These are phyloP conservation scores for Alternaria arbusti DNA, from an alignment of 2,329 filamentous ascomycete species.

Conservation along the genomic window DNA sequence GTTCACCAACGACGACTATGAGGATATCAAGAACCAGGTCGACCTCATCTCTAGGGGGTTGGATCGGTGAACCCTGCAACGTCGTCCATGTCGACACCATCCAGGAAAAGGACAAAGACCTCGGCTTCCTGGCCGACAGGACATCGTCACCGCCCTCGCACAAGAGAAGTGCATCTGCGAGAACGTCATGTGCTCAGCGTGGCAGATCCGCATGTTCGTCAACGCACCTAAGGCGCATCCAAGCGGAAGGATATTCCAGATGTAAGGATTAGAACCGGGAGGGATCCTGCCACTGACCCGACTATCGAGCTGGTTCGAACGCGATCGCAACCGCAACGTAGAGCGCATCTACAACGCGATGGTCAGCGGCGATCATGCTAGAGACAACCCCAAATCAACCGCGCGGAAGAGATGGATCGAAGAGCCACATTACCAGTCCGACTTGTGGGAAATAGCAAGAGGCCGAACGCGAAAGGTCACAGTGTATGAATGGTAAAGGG, in stretches of 20 bases:
- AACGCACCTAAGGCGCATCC: slow-evolving; percentile 44
- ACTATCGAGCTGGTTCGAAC: slow-evolving; percentile 29
- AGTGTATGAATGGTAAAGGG: not conserved
- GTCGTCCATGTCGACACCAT: not conserved
- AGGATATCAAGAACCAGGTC: too few relatives aligned
- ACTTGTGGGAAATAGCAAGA: slow-evolving; percentile 44
- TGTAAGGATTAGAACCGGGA: slow-evolving; percentile 43
- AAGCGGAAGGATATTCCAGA: slow-evolving; percentile 9
- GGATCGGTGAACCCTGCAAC: too few relatives aligned
- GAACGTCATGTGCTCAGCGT: slow-evolving; percentile 45
- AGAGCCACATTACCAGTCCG: slow-evolving; percentile 34
- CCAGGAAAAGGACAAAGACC: slow-evolving; percentile 38
- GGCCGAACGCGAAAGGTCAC: slow-evolving; percentile 29
- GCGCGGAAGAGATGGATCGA: slow-evolving; percentile 45
- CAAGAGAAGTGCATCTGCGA: slow-evolving; percentile 48
- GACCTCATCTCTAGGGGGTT: too few relatives aligned
- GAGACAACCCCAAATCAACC: slow-evolving; percentile 39
- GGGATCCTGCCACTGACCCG: slow-evolving; percentile 25
- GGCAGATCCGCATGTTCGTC: slow-evolving; percentile 47
- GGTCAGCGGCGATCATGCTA: slow-evolving; percentile 36
- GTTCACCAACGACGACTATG: too few relatives aligned
- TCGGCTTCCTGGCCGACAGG: slow-evolving; percentile 34
- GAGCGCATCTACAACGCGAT: slow-evolving; percentile 45
- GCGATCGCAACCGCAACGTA: slow-evolving; percentile 20
- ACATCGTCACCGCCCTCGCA: slow-evolving; percentile 37